Conservation (phyloP, 2,329 filamentous ascomycete species). For the Malbranchea cinnamomea region DNA sequence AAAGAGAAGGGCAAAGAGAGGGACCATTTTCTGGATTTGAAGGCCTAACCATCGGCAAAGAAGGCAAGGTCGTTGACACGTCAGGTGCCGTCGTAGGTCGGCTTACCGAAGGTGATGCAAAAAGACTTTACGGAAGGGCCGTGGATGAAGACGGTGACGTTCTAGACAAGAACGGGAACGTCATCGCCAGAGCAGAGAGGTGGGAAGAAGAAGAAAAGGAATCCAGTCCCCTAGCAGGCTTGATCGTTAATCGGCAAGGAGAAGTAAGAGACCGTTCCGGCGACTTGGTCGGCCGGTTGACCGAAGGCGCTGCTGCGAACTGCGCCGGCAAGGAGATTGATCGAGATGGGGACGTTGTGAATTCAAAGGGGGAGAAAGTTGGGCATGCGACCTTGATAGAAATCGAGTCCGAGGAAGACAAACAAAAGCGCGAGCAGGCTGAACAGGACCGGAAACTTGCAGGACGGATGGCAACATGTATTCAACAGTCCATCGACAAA, state of each 20-base stretch:
- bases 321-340: conserved; percentile 30
- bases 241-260: conserved; percentile 48
- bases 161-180: conserved; percentile 56
- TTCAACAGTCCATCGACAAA: conserved; percentile 67
- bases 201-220: conserved; percentile 40
- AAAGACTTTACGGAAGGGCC: conserved; percentile 54
- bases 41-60: conserved; percentile 41
- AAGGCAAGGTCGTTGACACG: conserved; percentile 53
- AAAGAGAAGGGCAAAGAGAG: conserved; percentile 40
- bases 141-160: conserved; percentile 77
- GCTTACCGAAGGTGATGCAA: conserved; percentile 54
- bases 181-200: conserved; percentile 44
- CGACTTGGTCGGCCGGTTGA: conserved; percentile 32
- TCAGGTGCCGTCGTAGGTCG: conserved; percentile 64
- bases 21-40: conserved; percentile 45
- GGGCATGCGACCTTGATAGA: conserved; percentile 45
- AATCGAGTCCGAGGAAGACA: conserved; percentile 27
- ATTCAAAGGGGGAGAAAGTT: conserved; percentile 47
- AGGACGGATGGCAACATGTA: conserved; percentile 54
- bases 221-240: conserved; percentile 45
- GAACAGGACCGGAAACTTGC: conserved; percentile 62
- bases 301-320: conserved; percentile 27
- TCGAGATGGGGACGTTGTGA: conserved; percentile 39
- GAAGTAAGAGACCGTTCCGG: conserved; percentile 47
- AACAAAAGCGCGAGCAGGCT: conserved; percentile 43